Evolutionary conservation across 2,329 filamentous ascomycete species (phyloP).

Genomic region (Acephala macrosclerotiorum): DNA sequence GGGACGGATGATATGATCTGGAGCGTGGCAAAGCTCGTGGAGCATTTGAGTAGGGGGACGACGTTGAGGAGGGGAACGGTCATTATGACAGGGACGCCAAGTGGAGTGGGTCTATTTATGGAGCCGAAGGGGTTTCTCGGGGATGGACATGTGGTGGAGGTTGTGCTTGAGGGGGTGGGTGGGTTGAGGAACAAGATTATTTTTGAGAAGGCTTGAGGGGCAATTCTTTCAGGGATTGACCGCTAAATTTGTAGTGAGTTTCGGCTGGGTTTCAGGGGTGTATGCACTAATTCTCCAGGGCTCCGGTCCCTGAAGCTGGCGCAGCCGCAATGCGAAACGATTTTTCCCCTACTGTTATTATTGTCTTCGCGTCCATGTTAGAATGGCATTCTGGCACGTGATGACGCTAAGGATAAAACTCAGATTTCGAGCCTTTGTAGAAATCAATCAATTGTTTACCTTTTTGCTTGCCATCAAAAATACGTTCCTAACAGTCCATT

Average conservation of each 20-base stretch:
- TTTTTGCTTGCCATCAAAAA: neutral
- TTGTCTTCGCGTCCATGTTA: too few species aligned
- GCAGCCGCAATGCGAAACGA: too few species aligned
- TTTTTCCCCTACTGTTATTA: too few species aligned
- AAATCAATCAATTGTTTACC: neutral
- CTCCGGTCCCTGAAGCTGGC: too few species aligned
- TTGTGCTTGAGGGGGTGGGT: constrained; percentile 42
- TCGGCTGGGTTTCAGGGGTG: neutral
- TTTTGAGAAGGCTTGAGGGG: constrained; percentile 17
- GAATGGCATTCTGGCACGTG: too few species aligned
- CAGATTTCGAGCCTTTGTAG: too few species aligned
- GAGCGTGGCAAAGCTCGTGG: constrained; percentile 49
- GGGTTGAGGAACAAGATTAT: constrained; percentile 40
- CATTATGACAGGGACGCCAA: constrained; percentile 58
- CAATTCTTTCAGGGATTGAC: neutral
- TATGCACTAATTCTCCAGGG: neutral
- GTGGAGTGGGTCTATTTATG: constrained; percentile 47
- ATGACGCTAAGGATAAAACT: too few species aligned
- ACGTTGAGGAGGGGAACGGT: constrained; percentile 55
- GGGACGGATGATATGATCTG: constrained; percentile 56
- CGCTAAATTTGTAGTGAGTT: too few species aligned
- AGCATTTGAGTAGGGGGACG: constrained; percentile 50
- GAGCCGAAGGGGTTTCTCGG: constrained; percentile 44
- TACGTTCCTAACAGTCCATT: too few species aligned
- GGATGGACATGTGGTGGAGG: constrained; percentile 45